phyloP scores from a whole-genome alignment of 495 filamentous ascomycete species.

The Podospora conica region DNA sequence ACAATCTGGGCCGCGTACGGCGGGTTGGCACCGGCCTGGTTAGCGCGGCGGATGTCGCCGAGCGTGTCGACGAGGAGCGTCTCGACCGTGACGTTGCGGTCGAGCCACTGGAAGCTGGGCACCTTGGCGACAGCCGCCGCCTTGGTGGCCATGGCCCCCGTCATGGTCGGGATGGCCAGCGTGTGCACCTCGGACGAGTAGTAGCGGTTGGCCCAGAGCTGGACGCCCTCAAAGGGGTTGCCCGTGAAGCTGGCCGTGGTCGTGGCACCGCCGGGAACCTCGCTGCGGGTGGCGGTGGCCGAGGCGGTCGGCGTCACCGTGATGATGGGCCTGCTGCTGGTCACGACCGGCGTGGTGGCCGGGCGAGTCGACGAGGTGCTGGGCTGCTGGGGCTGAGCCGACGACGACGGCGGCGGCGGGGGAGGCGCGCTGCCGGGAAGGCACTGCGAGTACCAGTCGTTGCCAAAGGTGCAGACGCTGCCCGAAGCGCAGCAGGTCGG shows the following conservation, averaged over 20 bases:
- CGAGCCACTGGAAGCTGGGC: constrained; percentile 68
- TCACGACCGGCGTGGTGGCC: constrained; percentile 7
- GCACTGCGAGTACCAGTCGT: constrained; percentile 48
- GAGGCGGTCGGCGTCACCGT: constrained; percentile 2
- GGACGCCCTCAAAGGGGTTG: constrained; percentile 50
- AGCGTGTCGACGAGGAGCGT: constrained; percentile 49
- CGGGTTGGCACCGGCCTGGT: constrained; percentile 45
- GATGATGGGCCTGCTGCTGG: constrained; percentile 8
- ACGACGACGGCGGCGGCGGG: background rate
- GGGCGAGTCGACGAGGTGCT: background rate
- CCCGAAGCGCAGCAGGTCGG: constrained; percentile 42
- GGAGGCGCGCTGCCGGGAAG: constrained; percentile 25
- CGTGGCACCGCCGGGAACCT: constrained; percentile 14
- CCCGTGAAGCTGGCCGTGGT: constrained; percentile 31
- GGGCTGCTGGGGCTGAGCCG: constrained; percentile 9
- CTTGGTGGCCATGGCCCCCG: constrained; percentile 33
- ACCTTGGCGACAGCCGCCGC: constrained; percentile 56
- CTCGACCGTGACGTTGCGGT: constrained; percentile 52
- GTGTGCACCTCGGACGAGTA: constrained; percentile 51
- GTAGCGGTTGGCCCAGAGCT: constrained; percentile 52
- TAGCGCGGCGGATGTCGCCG: constrained; percentile 49
- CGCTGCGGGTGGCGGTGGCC: background rate
- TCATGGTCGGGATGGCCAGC: constrained; percentile 46
- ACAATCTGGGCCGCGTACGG: constrained; percentile 45
- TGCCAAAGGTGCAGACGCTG: constrained; percentile 38